phyloP scores from a whole-genome alignment of 257 asterid genomes.

The Gentiana macrophylla region DNA sequence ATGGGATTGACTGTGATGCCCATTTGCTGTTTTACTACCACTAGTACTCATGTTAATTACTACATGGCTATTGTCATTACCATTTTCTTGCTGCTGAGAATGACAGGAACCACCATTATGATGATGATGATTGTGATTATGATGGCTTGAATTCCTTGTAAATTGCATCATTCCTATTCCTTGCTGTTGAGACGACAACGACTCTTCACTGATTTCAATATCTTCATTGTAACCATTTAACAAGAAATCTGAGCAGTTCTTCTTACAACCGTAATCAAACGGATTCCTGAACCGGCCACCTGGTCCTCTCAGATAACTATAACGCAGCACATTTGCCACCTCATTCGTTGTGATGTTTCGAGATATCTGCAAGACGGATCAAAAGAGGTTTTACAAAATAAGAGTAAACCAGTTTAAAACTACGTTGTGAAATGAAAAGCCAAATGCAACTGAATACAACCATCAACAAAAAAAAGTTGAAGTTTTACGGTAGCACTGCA shows the following conservation, averaged over 20 bases:
- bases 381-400: background rate
- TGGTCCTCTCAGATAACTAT: conserved; percentile 78
- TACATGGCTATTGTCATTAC: conserved; percentile 46
- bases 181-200: conserved; percentile 29
- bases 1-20: conserved; percentile 50
- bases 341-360: conserved; percentile 94
- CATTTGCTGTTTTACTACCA: conserved; percentile 22
- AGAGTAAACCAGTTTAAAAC: too few species aligned
- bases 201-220: conserved; percentile 30
- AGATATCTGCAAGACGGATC: conserved; percentile 51
- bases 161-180: conserved; percentile 55
- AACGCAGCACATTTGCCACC: conserved; percentile 77
- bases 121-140: conserved; percentile 42
- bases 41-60: conserved; percentile 35
- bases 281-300: conserved; percentile 82
- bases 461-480: too few species aligned
- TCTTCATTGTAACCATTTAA: conserved; percentile 80
- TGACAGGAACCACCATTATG: conserved; percentile 37
- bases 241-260: conserved; percentile 85
- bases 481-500: too few species aligned
- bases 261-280: conserved; percentile 78
- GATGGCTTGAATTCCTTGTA: conserved; percentile 32
- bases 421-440: too few species aligned
- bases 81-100: conserved; percentile 41
- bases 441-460: too few species aligned